Evolutionary conservation across 2,329 filamentous ascomycete genomes (phyloP), one percentile per base, ranked within the genome.

Genomic region (Aspergillus ibericus): DNA sequence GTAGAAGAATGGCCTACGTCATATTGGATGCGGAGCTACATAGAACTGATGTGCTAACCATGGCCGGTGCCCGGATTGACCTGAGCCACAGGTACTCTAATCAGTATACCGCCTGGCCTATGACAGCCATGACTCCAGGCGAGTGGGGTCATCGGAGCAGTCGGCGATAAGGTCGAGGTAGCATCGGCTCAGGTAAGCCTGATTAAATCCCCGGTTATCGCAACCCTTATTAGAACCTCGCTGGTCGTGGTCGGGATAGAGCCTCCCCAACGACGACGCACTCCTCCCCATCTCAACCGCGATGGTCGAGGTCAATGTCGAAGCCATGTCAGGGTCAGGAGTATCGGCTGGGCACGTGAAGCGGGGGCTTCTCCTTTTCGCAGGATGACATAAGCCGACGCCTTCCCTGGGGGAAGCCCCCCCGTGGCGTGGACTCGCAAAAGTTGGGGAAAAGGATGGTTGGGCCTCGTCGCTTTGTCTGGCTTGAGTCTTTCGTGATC

Each of bases 51-150:
- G n/a, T n/a, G n/a, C n/a, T n/a, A 22, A 42, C 38, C 20, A 42
- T 13, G 10, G 25, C 22, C 25, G 15, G 15, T 29, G 16, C 9
- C 25, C 25, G 44, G 42, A 29, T 47, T 16, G 42, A 47, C 42
- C 22, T 27, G 22, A 25, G 42, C 42, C 42, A 47, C 42, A 47
- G 7, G 42, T 47, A 47, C 42, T 47, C 38, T 18, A 42, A 42
- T 42, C 18, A 20, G 38, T 42, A 42, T 42, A 20, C 40, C 42
- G 15, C 25, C 18, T 27, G 25, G 40, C 51, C 51, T 53, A 53
- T 53, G 51, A 44, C 51, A 53, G 51, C 36, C 18, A 53, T 42
- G 36, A 44, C 51, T 44, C 51, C 38, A 42, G 38, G 25, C 22
- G 22, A 36, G 51, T 53, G 51, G 51, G 51, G 51, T 53, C 9